Base-by-base conservation (phyloP, 2,329 filamentous ascomycete genomes). In the Talaromyces islandicus region DNA sequence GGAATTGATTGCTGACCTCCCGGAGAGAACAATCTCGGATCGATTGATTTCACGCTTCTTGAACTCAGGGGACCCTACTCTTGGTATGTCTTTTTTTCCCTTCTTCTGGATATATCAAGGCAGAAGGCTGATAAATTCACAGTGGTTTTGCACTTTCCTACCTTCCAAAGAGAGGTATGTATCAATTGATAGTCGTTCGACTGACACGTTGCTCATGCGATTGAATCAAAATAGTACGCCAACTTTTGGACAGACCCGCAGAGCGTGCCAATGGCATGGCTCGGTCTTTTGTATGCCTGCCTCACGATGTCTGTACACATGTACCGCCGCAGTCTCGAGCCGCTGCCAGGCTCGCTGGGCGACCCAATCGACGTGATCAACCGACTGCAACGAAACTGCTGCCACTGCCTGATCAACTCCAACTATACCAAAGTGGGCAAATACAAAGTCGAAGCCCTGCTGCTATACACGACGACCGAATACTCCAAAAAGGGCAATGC, bases 341-440 rank as follows among this genome's bases (percentile, higher is more conserved):
- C 65, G 9, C 61, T 69, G 24, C 69, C 69, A 4, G 51, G 63
- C 17, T 58, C 58, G 1, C 35, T 67, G 10, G 60, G 59, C 17
- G 61, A 67, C 24, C 53, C 67, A 4, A 56, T 46, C 21, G 65
- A 60, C 11, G 56, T 63, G 35, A 74, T 67, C 73, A 75, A 60
- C 74, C 80, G 67, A 75, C 83, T 73, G 67, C 85, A 62, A 77
- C 86, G 70, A 80, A 61, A 67, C 57, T 65, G 69, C n/a, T 68
- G 70, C 1, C 69, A 71, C 53, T 71, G 70, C 58, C 65, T 74
- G 4, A 66, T 67, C n/a, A 68, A 70, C 51, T 66, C 70, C 10
- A 73, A 74, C 55, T 74, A 74, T 46, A 66, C 69, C 2, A 62
- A 61, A 1, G 70, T 72, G 10, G 72, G 71, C 0, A 64, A 63